Evolutionary conservation across 2,329 filamentous ascomycete genomes (phyloP).

Genomic region (Helicocarpus griseus): DNA sequence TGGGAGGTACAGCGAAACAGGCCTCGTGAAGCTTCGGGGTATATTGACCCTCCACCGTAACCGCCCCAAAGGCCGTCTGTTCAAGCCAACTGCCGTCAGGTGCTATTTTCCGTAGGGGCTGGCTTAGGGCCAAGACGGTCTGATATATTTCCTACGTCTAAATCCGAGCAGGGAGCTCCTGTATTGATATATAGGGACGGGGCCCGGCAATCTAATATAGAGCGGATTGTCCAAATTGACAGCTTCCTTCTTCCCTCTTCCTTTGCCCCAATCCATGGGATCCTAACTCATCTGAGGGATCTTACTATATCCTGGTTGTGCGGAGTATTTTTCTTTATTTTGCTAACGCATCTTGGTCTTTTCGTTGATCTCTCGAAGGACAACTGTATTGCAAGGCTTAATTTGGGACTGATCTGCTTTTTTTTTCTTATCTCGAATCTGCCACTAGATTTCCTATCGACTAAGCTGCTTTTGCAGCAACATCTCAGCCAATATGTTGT

Average conservation of each 20-base stretch:
- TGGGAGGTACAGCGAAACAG: too few species aligned
- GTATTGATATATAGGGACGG: background rate
- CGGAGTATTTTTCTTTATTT: too few species aligned
- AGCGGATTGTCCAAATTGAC: background rate
- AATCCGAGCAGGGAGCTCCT: background rate
- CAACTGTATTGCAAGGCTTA: background rate
- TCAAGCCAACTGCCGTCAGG: too few species aligned
- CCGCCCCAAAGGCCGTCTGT: too few species aligned
- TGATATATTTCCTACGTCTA: conserved; percentile 12
- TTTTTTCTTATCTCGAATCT: background rate
- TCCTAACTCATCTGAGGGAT: background rate
- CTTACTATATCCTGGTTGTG: background rate
- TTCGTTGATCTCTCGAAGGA: background rate
- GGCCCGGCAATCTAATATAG: background rate
- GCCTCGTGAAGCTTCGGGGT: too few species aligned
- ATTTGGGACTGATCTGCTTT: background rate
- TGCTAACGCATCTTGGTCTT: background rate
- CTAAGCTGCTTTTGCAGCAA: background rate
- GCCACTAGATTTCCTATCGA: too few species aligned
- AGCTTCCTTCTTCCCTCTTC: too few species aligned
- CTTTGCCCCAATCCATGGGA: background rate
- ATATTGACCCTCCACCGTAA: too few species aligned
- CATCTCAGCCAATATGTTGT: conserved; percentile 25
- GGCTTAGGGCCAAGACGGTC: conserved; percentile 1
- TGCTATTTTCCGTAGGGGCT: too few species aligned